Evolutionary conservation across 805 yeast genomes (phyloP).

Genomic region (Teunomyces panamensis): DNA sequence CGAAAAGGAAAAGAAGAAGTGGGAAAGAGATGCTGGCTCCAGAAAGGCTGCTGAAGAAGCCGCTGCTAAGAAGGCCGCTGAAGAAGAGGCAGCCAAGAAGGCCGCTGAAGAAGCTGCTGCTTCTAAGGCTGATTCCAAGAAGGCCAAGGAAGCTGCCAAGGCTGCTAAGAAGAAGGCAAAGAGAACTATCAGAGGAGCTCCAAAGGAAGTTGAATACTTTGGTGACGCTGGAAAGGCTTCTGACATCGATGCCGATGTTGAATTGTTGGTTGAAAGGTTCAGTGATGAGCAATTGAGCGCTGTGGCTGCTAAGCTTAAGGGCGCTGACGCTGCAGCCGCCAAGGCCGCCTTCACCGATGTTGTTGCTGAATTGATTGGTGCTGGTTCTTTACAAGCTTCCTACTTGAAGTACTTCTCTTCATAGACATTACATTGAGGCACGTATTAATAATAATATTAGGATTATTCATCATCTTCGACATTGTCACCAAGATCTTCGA

Average conservation of each 20-base stretch:
- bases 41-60: conserved; percentile 96
- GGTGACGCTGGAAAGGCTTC: conserved; percentile 71
- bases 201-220: conserved; percentile 81
- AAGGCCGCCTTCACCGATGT: conserved; percentile 58
- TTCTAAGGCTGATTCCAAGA: conserved; percentile 62
- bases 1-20: conserved; percentile 90
- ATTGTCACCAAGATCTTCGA: conserved; percentile 1
- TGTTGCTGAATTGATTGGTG: conserved; percentile 50
- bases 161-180: conserved; percentile 97
- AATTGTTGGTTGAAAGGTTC: conserved; percentile 70
- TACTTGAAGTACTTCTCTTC: conserved; percentile 50
- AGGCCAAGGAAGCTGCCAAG: conserved; percentile 93
- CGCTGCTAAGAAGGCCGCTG: conserved; percentile 81
- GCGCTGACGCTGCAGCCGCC: conserved; percentile 50
- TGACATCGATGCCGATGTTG: conserved; percentile 75
- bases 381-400: conserved; percentile 54
- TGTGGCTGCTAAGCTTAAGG: conserved; percentile 66
- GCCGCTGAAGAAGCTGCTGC: conserved; percentile 70
- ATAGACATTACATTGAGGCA: background rate
- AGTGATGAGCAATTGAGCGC: conserved; percentile 75
- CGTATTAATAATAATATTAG: background rate
- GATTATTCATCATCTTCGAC: background rate
- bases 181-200: conserved; percentile 78
- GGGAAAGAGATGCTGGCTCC: conserved; percentile 98
- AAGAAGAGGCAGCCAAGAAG: conserved; percentile 72